Evolutionary conservation across 305 asterid species (phyloP).

Genomic region (Fraxinus baroniana): DNA sequence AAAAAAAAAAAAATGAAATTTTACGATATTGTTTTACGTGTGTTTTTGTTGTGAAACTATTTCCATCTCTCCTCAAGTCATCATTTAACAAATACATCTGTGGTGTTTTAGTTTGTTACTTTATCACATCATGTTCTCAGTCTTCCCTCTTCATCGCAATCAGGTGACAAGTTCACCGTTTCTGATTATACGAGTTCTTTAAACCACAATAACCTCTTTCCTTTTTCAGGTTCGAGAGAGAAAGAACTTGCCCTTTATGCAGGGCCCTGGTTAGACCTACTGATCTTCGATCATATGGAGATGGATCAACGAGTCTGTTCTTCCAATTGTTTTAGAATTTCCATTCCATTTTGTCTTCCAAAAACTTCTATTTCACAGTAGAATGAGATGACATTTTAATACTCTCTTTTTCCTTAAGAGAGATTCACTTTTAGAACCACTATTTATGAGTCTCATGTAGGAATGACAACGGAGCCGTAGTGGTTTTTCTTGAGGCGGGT

Average conservation of each 20-base stretch:
- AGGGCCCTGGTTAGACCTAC: slow-evolving; percentile 65
- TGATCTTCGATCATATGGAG: slow-evolving; percentile 60
- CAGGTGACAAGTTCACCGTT: neutral
- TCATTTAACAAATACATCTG: neutral
- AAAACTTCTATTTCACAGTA: neutral
- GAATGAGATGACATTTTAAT: neutral
- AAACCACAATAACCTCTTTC: neutral
- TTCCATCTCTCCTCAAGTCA: neutral
- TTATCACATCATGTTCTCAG: neutral
- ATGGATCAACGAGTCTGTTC: slow-evolving; percentile 60
- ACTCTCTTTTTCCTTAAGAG: neutral
- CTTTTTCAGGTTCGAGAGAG: slow-evolving; percentile 59
- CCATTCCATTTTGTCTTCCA: neutral
- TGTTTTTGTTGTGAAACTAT: neutral
- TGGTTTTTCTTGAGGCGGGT: neutral
- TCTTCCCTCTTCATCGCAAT: neutral
- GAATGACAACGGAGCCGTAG: neutral
- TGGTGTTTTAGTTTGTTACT: neutral
- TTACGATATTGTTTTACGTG: neutral
- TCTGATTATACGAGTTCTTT: neutral
- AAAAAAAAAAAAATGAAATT: neutral
- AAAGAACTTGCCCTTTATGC: slow-evolving; percentile 67
- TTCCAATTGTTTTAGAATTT: slow-evolving; percentile 46
- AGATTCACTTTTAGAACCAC: neutral
- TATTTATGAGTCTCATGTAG: neutral